Evolutionary conservation across 2,329 filamentous ascomycete genomes (phyloP).

Genomic region (Colletotrichum chlorophyti): DNA sequence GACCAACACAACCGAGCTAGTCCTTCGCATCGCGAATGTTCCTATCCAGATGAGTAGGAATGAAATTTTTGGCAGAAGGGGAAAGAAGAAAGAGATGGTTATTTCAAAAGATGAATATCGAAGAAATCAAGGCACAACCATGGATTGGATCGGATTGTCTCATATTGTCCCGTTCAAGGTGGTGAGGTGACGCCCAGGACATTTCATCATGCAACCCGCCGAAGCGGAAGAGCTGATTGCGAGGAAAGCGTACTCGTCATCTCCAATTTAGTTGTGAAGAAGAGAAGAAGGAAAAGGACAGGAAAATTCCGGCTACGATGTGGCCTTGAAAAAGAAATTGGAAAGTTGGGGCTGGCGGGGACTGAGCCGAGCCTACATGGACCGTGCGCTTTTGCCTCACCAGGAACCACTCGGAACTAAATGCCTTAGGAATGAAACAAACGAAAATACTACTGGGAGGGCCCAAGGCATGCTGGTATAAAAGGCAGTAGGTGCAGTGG

Average conservation of each 20-base stretch:
- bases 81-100: neutral
- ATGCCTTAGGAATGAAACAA: no score
- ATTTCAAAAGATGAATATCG: no score
- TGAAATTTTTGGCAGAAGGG: neutral
- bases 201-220: conserved; percentile 69
- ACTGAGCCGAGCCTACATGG: conserved; percentile 14
- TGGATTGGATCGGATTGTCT: conserved; percentile 66
- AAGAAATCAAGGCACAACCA: conserved; percentile 29
- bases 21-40: no score
- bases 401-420: no score
- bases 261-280: conserved; percentile 79
- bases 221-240: conserved; percentile 61
- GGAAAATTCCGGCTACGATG: conserved; percentile 9
- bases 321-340: conserved; percentile 16
- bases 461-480: no score
- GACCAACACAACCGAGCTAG: no score
- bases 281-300: conserved; percentile 48
- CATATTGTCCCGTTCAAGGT: conserved; percentile 69
- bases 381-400: conserved; percentile 2
- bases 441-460: no score
- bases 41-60: neutral
- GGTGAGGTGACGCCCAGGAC: conserved; percentile 69
- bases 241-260: conserved; percentile 74
- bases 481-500: no score
- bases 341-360: conserved; percentile 11